Conservation (phyloP, 768 basidiomycete genomes). For the Amanita phalloides region DNA sequence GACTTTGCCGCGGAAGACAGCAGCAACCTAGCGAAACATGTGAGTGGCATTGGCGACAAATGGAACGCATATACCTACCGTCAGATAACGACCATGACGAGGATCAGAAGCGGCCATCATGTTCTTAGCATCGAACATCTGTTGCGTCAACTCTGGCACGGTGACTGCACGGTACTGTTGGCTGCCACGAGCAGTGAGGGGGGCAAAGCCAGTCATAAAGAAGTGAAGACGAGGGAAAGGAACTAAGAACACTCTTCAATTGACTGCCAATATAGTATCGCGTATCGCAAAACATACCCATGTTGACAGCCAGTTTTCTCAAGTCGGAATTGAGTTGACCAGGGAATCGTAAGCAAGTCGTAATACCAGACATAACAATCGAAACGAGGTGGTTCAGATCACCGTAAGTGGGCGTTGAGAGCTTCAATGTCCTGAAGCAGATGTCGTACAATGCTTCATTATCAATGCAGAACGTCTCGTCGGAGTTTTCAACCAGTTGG, state of each 20-base stretch:
- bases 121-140: constrained; percentile 99
- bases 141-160: constrained; percentile 94
- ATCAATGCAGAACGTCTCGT: constrained; percentile 99
- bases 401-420: constrained; percentile 90
- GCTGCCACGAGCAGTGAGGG: constrained; percentile 87
- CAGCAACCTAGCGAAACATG: constrained; percentile 45
- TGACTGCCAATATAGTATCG: neutral
- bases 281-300: constrained; percentile 53
- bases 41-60: neutral
- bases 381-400: constrained; percentile 98
- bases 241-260: constrained; percentile 33
- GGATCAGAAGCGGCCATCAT: constrained; percentile 99
- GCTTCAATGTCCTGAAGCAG: constrained; percentile 96
- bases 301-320: constrained; percentile 97
- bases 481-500: constrained; percentile 98
- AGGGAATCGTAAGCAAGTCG: constrained; percentile 98
- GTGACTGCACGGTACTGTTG: constrained; percentile 95
- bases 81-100: constrained; percentile 94
- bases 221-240: constrained; percentile 99
- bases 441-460: constrained; percentile 99
- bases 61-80: constrained; percentile 34
- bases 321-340: constrained; percentile 99
- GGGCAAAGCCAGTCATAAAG: constrained; percentile 97
- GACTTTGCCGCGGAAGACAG: constrained; percentile 98
- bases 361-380: constrained; percentile 97